A percentile compares a stretch with the other conserved stretches of the same genome.
Conservation (phyloP, 257 asterid genomes). For the Verbena officinalis region DNA sequence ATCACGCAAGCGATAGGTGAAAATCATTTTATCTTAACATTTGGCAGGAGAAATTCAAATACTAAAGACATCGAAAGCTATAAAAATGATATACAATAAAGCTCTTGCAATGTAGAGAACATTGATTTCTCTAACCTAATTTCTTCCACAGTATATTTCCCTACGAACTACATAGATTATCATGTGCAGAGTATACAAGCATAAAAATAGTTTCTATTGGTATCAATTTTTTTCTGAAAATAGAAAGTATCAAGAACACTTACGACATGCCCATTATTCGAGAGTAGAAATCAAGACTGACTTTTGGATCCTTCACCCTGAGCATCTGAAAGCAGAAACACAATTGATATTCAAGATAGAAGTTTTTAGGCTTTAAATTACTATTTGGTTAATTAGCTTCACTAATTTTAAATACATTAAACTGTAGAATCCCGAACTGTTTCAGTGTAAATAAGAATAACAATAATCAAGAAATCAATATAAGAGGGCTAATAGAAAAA, state of each 20-base stretch:
- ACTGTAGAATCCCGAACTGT: not conserved
- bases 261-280: constrained; percentile 93
- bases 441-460: not conserved
- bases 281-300: constrained; percentile 93
- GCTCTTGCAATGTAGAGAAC: no score
- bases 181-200: no score
- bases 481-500: not conserved
- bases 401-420: no score
- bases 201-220: no score
- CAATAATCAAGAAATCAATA: not conserved
- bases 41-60: no score
- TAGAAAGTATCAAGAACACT: constrained; percentile 37
- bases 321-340: constrained; percentile 66
- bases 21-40: not conserved
- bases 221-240: no score
- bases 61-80: no score
- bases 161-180: no score
- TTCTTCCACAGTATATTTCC: no score
- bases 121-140: no score
- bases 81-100: no score
- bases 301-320: constrained; percentile 91
- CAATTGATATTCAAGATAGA: constrained; percentile 6
- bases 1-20: constrained; percentile 15
- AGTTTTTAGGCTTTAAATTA: not conserved
- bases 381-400: constrained; percentile 1